A percentile compares a stretch with the other conserved stretches of the same genome.
Evolutionary conservation across 805 yeast genomes (phyloP).

Genomic region (Ogataea pignaliae): DNA sequence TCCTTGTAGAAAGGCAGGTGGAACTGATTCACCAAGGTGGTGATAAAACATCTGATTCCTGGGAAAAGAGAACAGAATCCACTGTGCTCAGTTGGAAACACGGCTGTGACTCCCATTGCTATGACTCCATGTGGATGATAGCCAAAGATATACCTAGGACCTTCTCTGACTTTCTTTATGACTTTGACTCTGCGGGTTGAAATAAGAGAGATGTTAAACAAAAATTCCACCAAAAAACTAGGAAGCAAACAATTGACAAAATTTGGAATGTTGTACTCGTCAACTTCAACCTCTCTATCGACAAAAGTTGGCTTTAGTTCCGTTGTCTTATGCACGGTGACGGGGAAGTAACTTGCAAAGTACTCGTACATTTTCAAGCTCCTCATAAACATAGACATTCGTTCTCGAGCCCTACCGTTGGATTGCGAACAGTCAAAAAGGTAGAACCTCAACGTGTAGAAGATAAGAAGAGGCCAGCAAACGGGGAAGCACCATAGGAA

Average conservation of each 20-base stretch:
- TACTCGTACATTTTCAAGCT: constrained; percentile 58
- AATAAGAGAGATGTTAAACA: constrained; percentile 1
- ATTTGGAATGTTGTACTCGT: constrained; percentile 7
- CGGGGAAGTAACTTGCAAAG: constrained; percentile 79
- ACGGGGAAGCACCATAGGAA: constrained; percentile 45
- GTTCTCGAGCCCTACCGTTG: constrained; percentile 61
- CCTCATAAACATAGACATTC: constrained; percentile 56
- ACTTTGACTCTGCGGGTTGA: neutral
- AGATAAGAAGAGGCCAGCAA: constrained; percentile 59
- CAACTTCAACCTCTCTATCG: neutral
- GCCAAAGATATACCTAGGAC: constrained; percentile 82
- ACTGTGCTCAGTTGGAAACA: constrained; percentile 78
- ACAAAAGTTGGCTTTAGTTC: constrained; percentile 73
- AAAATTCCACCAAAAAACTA: neutral
- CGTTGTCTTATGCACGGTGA: constrained; percentile 59
- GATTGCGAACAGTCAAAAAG: constrained; percentile 61
- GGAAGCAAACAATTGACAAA: constrained; percentile 4
- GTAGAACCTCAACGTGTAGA: constrained; percentile 61
- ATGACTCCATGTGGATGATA: constrained; percentile 97
- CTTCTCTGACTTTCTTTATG: constrained; percentile 37
- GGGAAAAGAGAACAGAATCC: constrained; percentile 68
- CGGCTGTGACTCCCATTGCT: constrained; percentile 85
- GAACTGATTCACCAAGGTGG: constrained; percentile 83
- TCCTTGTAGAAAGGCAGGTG: constrained; percentile 82
- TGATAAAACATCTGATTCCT: constrained; percentile 71